Evolutionary conservation across 345 rosid species (phyloP), one percentile per base, ranked within the genome.

Genomic region (Carallia pectinifolia): DNA sequence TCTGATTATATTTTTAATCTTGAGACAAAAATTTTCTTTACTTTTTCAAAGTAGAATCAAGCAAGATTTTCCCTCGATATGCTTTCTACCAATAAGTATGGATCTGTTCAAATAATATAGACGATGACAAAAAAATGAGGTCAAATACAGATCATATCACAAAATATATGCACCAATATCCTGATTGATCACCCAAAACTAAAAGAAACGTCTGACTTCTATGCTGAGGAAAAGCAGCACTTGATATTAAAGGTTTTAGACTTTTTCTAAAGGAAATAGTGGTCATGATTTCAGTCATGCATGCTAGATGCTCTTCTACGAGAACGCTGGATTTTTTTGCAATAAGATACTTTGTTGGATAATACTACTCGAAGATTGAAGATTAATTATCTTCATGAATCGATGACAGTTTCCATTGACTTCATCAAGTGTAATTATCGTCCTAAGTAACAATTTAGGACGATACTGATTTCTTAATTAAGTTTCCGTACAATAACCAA

Each of bases 231-330:
- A 8, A 68, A 50, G 76, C 52, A 50, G 4, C 2, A 27, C 1
- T 16, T 16, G 15, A 58, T 50, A 48, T 64, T 48, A 59, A 65
- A 56, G 36, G 3, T 44, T 23, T 44, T 2, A 13, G 17, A 12
- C 50, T 30, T 18, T 40, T 38, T 54, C 37, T 44, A 44, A 44
- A 44, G 53, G 30, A 16, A 7, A 40, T 10, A 31, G 44, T 56
- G 56, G 64, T 19, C 58, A 56, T 71, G 63, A 64, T 56, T 56
- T 19, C 17, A 55, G 54, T 40, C 44, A 38, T 18, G 19, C 52
- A 44, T 44, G 50, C 30, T 63, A 17, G 68, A 71, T 64, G 33
- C 68, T 65, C 63, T 71, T 71, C 63, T 64, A 64, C 62, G 56
- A 44, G 40, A 62, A 55, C 29, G 36, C 34, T 37, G 4, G 17